Base-by-base conservation (phyloP, 2,329 filamentous ascomycete genomes). In the Colletotrichum gigasporum region DNA sequence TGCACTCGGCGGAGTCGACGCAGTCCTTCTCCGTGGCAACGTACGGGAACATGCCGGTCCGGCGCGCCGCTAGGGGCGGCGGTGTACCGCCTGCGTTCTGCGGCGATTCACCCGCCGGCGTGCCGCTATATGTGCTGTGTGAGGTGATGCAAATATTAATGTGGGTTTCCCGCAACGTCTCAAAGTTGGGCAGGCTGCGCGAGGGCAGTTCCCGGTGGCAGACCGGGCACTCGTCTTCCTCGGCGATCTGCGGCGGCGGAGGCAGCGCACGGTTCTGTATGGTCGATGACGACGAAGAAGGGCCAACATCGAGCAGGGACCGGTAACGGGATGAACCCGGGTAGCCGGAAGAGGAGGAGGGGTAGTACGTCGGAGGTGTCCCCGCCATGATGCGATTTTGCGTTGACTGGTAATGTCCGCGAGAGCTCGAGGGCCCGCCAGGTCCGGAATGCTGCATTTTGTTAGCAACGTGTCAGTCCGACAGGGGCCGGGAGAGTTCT, bases 191-290 rank as follows among this genome's bases (percentile, higher is more conserved):
- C 2, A 89, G 78, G 4, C 74, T 75, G 16, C 81, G 80, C 2
- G 87, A 84, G 0, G 91, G 91, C 3, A 94, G 82, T 75, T 93
- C 90, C 35, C 82, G 78, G 71, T 92, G 91, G 70, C 92, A 95
- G 44, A 94, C 85, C 0, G 91, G 91, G 66, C 92, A 95, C 70
- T 93, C 90, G 72, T 94, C 91, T 72, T 94, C 91, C 73, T 94
- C 92, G 5, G 83, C 81, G 70, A 86, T 82, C 59, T 84, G 82
- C 10, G 80, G 81, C 4, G 78, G 80, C 2, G 78, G 80, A 1
- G 78, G 80, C 35, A 77, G 71, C 26, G 75, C 78, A 22, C 77
- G 79, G 37, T 75, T 79, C 16, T 74, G 71, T n/a, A 35, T 35
- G 4, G 77, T 75, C 2, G 79, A 78, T 3, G 80, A 76, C 9